Evolutionary conservation across 2,329 filamentous ascomycete genomes (phyloP), one percentile per base, ranked within the genome.

Genomic region (Dactylellina sp.): DNA sequence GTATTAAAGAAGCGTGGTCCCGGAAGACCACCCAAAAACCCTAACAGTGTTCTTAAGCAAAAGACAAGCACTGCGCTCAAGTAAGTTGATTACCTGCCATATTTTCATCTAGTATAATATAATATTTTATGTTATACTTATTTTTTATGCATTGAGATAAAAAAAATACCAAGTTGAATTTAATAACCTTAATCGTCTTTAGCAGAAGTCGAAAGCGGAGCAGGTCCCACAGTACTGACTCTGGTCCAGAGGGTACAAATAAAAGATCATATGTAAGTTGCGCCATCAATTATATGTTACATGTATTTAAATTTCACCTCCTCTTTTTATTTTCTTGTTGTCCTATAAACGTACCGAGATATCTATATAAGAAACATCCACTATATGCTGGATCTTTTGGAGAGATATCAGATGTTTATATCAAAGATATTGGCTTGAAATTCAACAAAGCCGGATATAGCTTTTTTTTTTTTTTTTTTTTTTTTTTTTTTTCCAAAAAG

Each of bases 191-290:
- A 1, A n/a, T 42, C 18, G 14, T 7, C 2, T 25, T 44, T 20
- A 9, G n/a, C 16, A 52, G 55, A 28, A 53, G 22, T 24, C 46
- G 68, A 53, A 72, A 72, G 24, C 32, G 68, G 46, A 72, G 68
- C 14, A 47, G 68, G 20, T 72, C 68, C 22, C 9, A 60, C 11
- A 72, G 68, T 16, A 28, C 35, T 25, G 60, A 65, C n/a, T 72
- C 68, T 1, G 60, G 37, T 5, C n/a, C 9, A n/a, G 68, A 72
- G 20, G 55, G 37, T 4, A 35, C 20, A 9, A 42, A 16, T 37
- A 72, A 65, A 28, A 59, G 52, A 24, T 5, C 68, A 12, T 53
- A 64, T 60, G 68, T 72, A 49, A 55, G 68, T 60, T 24, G 16
- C 16, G 12, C 16, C n/a, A n/a, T n/a, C 12, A 5, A n/a, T 32